A percentile compares a stretch with the other conserved stretches of the same genome.
These are phyloP conservation scores for Penicillium silybi DNA, from an alignment of 495 filamentous ascomycete species.

Conservation along the genomic window DNA sequence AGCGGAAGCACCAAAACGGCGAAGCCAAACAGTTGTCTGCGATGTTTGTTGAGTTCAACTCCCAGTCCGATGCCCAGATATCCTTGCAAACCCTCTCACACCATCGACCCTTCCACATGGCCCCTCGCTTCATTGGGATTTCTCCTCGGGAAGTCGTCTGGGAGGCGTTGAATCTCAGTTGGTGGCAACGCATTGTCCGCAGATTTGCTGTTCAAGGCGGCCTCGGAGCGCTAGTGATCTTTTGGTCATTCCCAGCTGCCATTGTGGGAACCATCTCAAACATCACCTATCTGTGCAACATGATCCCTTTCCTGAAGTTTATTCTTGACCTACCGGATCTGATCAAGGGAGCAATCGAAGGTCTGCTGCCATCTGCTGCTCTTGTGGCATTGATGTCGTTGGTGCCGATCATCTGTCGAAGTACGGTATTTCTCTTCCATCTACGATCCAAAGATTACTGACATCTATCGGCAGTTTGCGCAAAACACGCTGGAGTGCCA, in stretches of 20 bases:
- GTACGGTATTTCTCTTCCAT: constrained; percentile 38
- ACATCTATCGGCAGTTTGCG: constrained; percentile 50
- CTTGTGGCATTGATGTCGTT: constrained; percentile 82
- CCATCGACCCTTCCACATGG: constrained; percentile 82
- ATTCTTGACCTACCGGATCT: constrained; percentile 62
- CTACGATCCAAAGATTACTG: background rate
- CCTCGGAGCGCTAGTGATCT: constrained; percentile 73
- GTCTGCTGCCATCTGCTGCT: constrained; percentile 70
- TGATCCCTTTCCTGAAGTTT: constrained; percentile 62
- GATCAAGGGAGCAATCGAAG: constrained; percentile 74
- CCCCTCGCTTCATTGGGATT: constrained; percentile 75
- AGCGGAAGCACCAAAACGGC: constrained; percentile 49
- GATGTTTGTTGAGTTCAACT: constrained; percentile 83
- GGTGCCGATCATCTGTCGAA: constrained; percentile 76
- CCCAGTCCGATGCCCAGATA: constrained; percentile 73
- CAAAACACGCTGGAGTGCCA: constrained; percentile 70
- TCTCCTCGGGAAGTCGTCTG: constrained; percentile 78
- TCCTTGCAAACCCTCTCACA: constrained; percentile 78
- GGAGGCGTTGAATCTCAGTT: constrained; percentile 73
- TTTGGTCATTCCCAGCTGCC: constrained; percentile 87
- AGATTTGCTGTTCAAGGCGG: constrained; percentile 61
- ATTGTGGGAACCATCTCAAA: constrained; percentile 81
- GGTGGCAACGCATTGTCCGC: constrained; percentile 76
- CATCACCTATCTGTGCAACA: constrained; percentile 59
- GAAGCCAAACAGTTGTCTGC: constrained; percentile 53